Evolutionary conservation across 2,329 filamentous ascomycete species (phyloP).

Genomic region (Ambrosiella cleistominuta): DNA sequence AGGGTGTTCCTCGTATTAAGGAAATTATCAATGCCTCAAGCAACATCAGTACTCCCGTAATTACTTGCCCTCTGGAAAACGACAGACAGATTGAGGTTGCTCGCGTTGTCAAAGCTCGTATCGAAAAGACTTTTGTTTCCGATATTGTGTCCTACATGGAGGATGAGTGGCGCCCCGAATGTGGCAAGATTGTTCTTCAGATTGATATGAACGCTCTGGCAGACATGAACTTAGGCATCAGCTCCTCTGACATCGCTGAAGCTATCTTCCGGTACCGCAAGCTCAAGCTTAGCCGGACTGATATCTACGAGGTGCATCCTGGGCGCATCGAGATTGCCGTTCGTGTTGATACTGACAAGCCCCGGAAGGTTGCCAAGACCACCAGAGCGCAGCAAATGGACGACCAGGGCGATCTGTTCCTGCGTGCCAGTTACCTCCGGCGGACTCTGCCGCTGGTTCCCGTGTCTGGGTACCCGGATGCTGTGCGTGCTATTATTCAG

Average conservation of each 20-base stretch:
- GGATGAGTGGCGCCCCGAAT: constrained; percentile 67
- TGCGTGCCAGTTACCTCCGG: constrained; percentile 72
- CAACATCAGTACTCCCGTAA: constrained; percentile 82
- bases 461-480: constrained; percentile 77
- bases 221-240: constrained; percentile 67
- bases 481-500: constrained; percentile 74
- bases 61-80: constrained; percentile 69
- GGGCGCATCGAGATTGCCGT: constrained; percentile 59
- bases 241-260: constrained; percentile 50
- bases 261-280: constrained; percentile 71
- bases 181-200: constrained; percentile 61
- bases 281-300: constrained; percentile 52
- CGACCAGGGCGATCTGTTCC: constrained; percentile 36
- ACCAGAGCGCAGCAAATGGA: constrained; percentile 25
- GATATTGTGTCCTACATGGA: constrained; percentile 70
- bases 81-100: constrained; percentile 59
- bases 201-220: constrained; percentile 66
- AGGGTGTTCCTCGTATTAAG: constrained; percentile 98
- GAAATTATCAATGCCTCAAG: constrained; percentile 99
- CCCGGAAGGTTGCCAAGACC: constrained; percentile 29
- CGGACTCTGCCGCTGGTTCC: constrained; percentile 66
- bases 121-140: constrained; percentile 83
- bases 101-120: constrained; percentile 78
- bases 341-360: constrained; percentile 33
- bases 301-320: constrained; percentile 41